Base-by-base conservation (phyloP, 2,329 filamentous ascomycete species). In the Neocatenulostroma microsporum region DNA sequence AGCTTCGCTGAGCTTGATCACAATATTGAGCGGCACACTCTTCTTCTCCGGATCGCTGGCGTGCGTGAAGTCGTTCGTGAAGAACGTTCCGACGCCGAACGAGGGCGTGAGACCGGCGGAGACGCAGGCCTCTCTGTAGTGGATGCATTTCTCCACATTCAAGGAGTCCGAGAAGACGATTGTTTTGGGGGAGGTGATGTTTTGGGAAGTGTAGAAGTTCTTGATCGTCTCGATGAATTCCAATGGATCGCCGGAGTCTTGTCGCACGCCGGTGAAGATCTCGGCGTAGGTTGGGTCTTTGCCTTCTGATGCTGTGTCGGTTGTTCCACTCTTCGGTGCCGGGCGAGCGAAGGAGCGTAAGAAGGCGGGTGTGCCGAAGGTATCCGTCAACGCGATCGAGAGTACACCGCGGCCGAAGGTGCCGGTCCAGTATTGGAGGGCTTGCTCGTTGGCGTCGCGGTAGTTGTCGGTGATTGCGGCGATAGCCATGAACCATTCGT, bases 401-500 rank as follows among this genome's bases (percentile, higher is more conserved):
- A 58, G 44, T 49, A 74, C 75, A 3, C 77, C 84, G 55, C 82
- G 78, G 3, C 91, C 91, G 57, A 95, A 98, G 43, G 84, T 94
- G 35, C 80, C 79, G 21, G 94, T 76, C 91, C 91, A 98, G 58
- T 93, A 86, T 40, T 78, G 72, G 49, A 98, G 67, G 0, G 86
- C 88, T 46, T 81, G 73, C 59, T 94, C 86, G 24, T 88, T 94
- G 3, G 91, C 88, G 44, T 74, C 71, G 49, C 78, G 74, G 57
- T 98, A 98, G 62, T 95, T 76, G 45, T 85, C 74, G 4, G 82
- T 84, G 50, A 95, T 86, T 25, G 91, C 88, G 1, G 91, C 91
- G 45, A 94, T 89, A 27, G 86, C 88, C 91, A 98, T 98, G 68
- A 95, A 96, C 91, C 91, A 98, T 64, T 98, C 91, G 56, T 98